Evolutionary conservation across 257 asterid species (phyloP).

Genomic region (Fraxinus americana): DNA sequence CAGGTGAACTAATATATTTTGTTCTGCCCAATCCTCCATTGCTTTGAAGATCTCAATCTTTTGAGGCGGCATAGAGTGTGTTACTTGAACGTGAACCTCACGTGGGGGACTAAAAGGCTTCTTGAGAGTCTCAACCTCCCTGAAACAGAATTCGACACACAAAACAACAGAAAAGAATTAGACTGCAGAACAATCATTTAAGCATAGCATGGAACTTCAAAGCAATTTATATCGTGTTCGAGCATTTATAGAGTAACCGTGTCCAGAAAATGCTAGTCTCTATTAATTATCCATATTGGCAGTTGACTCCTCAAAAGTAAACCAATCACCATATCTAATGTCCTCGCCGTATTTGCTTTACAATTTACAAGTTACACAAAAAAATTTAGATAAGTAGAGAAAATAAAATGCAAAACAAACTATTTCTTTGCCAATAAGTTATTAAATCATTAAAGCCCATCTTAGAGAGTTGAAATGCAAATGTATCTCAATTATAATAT

Average conservation of each 20-base stretch:
- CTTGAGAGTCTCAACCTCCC: slow-evolving; percentile 56
- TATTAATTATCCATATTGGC: no score
- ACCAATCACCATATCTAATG: no score
- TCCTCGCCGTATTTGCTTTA: no score
- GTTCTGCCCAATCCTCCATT: slow-evolving; percentile 69
- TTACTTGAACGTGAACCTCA: slow-evolving; percentile 71
- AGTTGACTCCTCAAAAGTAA: no score
- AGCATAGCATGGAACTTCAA: neutral
- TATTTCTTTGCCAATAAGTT: no score
- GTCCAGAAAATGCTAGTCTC: neutral
- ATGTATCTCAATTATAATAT: no score
- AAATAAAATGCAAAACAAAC: no score
- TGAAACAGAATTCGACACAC: slow-evolving; percentile 3
- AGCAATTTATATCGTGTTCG: neutral
- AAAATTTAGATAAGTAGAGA: no score
- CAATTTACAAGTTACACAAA: no score
- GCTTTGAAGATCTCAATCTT: slow-evolving; percentile 73
- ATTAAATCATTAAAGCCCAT: no score
- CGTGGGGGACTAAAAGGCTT: slow-evolving; percentile 54
- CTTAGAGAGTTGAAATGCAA: no score
- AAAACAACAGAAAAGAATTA: neutral
- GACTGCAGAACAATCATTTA: neutral
- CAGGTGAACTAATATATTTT: slow-evolving; percentile 63
- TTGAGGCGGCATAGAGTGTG: slow-evolving; percentile 82
- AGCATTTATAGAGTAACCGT: neutral